Conservation (phyloP, 257 asterid genomes). For the Nicotiana paniculata region DNA sequence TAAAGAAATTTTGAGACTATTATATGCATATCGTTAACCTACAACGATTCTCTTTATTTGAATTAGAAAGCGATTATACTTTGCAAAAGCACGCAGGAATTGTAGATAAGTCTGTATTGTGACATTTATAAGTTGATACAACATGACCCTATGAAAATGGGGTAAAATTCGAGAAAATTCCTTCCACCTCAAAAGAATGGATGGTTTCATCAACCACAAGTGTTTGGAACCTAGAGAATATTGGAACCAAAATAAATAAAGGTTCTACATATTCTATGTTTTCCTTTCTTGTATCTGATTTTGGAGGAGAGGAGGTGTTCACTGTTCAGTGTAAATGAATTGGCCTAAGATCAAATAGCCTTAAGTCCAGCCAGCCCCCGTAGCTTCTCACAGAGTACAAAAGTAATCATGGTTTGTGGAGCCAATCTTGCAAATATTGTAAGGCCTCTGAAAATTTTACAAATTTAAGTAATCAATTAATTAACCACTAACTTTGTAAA, state of each 20-base stretch:
- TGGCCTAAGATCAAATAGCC: constrained; percentile 44
- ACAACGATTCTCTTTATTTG: not conserved
- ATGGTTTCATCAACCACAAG: not conserved
- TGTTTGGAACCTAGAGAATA: not conserved
- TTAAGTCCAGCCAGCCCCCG: constrained; percentile 70
- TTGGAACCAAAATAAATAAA: not conserved
- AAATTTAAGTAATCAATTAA: not conserved
- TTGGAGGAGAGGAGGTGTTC: not conserved
- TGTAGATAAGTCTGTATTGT: constrained; percentile 20
- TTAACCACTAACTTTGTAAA: constrained; percentile 1
- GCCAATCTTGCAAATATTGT: constrained; percentile 87
- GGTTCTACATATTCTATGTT: not conserved
- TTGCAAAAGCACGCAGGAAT: not conserved
- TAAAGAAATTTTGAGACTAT: not conserved
- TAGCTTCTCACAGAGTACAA: constrained; percentile 82
- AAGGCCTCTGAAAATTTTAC: constrained; percentile 51
- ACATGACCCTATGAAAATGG: not conserved
- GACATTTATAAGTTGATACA: not conserved
- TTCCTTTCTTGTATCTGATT: not conserved
- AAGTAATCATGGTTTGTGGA: constrained; percentile 88
- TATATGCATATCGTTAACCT: not conserved
- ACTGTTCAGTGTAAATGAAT: not conserved
- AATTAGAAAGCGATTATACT: not conserved
- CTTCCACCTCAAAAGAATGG: constrained; percentile 4
- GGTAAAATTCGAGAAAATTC: not conserved